Percentiles rank a stretch among this genome's conserved stretches.
These are phyloP conservation scores for Didymella pinodella DNA, from an alignment of 2,329 filamentous ascomycete species.

Conservation along the genomic window DNA sequence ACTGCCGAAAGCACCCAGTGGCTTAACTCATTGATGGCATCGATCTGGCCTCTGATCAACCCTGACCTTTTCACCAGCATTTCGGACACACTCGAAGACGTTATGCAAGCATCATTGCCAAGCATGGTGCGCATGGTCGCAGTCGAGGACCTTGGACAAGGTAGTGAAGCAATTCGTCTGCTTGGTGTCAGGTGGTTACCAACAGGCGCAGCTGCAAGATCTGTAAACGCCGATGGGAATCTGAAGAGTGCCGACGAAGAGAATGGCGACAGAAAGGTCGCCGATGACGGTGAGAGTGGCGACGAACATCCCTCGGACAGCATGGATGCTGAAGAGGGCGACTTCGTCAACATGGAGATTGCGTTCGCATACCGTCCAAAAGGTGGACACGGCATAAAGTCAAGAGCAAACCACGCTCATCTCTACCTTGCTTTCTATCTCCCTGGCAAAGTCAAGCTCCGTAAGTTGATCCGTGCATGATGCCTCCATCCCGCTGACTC, in stretches of 20 bases:
- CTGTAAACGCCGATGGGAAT: constrained; percentile 67
- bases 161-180: constrained; percentile 73
- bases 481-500: constrained; percentile 28
- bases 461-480: constrained; percentile 42
- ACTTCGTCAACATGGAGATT: constrained; percentile 79
- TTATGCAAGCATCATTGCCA: constrained; percentile 80
- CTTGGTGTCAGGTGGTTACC: constrained; percentile 77
- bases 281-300: constrained; percentile 53
- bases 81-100: constrained; percentile 76
- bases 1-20: constrained; percentile 73
- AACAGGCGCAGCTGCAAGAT: constrained; percentile 70
- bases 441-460: constrained; percentile 62
- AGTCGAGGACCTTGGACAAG: constrained; percentile 78
- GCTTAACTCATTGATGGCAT: constrained; percentile 73
- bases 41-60: constrained; percentile 78
- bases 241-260: constrained; percentile 58
- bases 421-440: constrained; percentile 76
- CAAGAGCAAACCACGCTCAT: constrained; percentile 75
- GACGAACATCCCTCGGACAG: constrained; percentile 46
- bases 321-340: constrained; percentile 79
- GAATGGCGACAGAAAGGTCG: constrained; percentile 61
- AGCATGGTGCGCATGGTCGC: constrained; percentile 76
- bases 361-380: constrained; percentile 76
- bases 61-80: constrained; percentile 75
- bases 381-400: constrained; percentile 66